These are phyloP conservation scores for Mycena chlorophos DNA, from an alignment of 768 basidiomycete genomes.

Conservation along the genomic window DNA sequence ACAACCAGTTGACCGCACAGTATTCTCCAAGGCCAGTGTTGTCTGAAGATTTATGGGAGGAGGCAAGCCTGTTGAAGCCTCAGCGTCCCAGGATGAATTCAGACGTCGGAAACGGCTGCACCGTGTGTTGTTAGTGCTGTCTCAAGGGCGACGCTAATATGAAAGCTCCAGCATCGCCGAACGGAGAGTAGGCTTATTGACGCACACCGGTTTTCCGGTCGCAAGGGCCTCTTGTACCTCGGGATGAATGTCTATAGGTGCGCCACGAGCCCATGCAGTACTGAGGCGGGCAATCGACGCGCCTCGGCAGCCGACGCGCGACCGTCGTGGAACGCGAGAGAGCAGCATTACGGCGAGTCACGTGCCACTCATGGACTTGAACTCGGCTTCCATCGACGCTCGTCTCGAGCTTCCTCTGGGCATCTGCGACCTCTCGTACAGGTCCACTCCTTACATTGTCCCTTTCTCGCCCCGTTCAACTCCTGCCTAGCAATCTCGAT, in stretches of 20 bases:
- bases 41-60: conserved; percentile 75
- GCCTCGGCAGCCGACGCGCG: neutral
- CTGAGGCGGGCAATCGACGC: conserved; percentile 12
- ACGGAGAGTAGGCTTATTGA: neutral
- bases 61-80: no score
- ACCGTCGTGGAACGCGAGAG: neutral
- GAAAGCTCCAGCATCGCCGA: neutral
- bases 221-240: conserved; percentile 83
- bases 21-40: conserved; percentile 67
- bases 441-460: neutral
- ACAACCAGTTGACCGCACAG: conserved; percentile 73
- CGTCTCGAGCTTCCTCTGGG: neutral
- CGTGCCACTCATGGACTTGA: neutral
- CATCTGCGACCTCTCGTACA: neutral
- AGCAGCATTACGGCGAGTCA: neutral
- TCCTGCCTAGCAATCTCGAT: conserved; percentile 64
- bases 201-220: conserved; percentile 53
- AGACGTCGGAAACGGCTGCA: no score
- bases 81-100: no score
- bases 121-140: conserved; percentile 93
- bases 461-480: neutral
- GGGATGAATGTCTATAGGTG: conserved; percentile 68
- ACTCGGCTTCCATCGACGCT: neutral
- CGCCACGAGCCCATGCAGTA: conserved; percentile 10
- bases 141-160: conserved; percentile 82